phyloP scores from a whole-genome alignment of 495 filamentous ascomycete genomes.

The Podospora didyma region DNA sequence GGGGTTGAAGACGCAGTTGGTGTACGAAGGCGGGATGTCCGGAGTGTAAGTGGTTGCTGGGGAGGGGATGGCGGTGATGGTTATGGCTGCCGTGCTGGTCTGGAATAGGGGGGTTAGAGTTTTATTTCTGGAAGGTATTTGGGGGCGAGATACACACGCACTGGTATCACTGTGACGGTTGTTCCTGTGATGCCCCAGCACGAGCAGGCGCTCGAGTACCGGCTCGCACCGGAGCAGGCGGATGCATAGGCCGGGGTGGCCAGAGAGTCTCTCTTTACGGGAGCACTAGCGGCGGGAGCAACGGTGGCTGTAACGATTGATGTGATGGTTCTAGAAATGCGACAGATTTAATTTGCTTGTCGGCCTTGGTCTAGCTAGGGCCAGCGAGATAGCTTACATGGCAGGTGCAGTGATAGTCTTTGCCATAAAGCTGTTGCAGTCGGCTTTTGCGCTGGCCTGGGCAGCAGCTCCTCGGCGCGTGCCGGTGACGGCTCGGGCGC shows the following conservation, averaged over 20 bases:
- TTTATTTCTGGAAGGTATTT: too few species aligned
- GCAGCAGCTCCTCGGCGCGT: slow-evolving; percentile 8
- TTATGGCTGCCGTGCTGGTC: background rate
- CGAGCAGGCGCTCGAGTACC: slow-evolving; percentile 19
- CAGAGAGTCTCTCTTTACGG: background rate
- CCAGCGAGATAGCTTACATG: background rate
- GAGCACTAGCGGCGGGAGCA: background rate
- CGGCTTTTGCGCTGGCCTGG: slow-evolving; percentile 1
- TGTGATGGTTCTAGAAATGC: background rate
- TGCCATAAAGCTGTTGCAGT: slow-evolving; percentile 13
- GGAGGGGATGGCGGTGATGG: background rate
- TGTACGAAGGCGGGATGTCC: slow-evolving; percentile 2
- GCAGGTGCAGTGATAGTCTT: background rate
- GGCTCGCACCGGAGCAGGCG: slow-evolving; percentile 6
- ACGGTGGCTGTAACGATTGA: background rate
- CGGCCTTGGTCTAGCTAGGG: background rate
- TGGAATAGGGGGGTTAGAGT: too few species aligned
- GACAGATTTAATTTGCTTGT: background rate
- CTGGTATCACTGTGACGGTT: background rate
- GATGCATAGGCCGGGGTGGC: slow-evolving; percentile 14
- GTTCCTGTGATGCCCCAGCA: slow-evolving; percentile 8
- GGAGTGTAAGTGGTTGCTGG: background rate
- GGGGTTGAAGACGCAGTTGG: slow-evolving; percentile 8
- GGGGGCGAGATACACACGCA: background rate
- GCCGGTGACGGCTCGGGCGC: slow-evolving; percentile 20